Evolutionary conservation across 345 rosid species (phyloP).

Genomic region (Mercurialis annua): DNA sequence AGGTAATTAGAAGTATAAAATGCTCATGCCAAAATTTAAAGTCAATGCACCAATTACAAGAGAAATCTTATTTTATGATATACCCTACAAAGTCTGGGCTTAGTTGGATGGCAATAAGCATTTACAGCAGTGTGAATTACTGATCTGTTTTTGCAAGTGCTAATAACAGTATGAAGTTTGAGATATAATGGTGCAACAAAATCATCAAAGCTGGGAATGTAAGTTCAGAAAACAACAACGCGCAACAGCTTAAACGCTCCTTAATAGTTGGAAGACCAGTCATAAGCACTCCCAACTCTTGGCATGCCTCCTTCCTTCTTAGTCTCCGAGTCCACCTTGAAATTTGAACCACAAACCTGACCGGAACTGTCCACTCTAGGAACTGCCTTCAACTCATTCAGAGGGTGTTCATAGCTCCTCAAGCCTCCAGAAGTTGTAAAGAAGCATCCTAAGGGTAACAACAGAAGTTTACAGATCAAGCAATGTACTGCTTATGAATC

Average conservation of each 20-base stretch:
- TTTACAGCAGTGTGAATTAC: slow-evolving; percentile 22
- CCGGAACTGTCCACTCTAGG: slow-evolving; percentile 96
- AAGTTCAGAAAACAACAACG: slow-evolving; percentile 1
- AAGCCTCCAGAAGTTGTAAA: slow-evolving; percentile 88
- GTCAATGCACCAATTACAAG: neutral
- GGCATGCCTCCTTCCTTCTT: slow-evolving; percentile 84
- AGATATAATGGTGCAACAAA: slow-evolving; percentile 13
- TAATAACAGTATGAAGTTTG: slow-evolving; percentile 1
- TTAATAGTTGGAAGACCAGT: slow-evolving; percentile 78
- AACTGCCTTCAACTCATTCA: slow-evolving; percentile 79
- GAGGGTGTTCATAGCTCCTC: slow-evolving; percentile 86
- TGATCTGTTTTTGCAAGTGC: slow-evolving; percentile 2
- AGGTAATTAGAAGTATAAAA: no score
- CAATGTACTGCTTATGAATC: neutral
- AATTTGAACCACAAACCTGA: slow-evolving; percentile 67
- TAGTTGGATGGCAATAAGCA: slow-evolving; percentile 30
- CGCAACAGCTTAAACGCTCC: slow-evolving; percentile 3
- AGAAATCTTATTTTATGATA: slow-evolving; percentile 27
- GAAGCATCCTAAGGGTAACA: slow-evolving; percentile 68
- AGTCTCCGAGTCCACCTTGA: slow-evolving; percentile 69
- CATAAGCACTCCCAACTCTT: slow-evolving; percentile 83
- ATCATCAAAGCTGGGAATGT: slow-evolving; percentile 5
- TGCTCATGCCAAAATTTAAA: no score
- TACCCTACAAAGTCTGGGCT: slow-evolving; percentile 19
- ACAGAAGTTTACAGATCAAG: slow-evolving; percentile 8